These are phyloP conservation scores for Ceratobasidium sp. DNA, from an alignment of 1,284 basidiomycete genomes.

Conservation along the genomic window DNA sequence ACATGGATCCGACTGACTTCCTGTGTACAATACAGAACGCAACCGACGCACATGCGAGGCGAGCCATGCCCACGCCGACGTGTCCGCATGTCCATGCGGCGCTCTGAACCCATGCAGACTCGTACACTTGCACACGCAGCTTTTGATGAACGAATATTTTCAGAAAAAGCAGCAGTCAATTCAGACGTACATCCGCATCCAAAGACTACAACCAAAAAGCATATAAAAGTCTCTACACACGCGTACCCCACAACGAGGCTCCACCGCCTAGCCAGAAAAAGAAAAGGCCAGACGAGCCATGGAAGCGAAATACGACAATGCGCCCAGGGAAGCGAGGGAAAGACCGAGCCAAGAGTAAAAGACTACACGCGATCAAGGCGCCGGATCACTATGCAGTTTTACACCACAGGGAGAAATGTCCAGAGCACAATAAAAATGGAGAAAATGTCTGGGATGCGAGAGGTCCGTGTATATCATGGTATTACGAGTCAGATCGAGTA, in stretches of 20 bases:
- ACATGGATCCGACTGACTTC: not conserved
- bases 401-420: not conserved
- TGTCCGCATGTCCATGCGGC: not conserved
- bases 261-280: too few species aligned
- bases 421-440: conserved; percentile 13
- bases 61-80: not conserved
- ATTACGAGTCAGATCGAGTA: not conserved
- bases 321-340: too few species aligned
- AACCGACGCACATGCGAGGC: not conserved
- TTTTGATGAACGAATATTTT: conserved; percentile 1
- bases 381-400: not conserved
- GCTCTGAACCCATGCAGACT: not conserved
- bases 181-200: conserved; percentile 32
- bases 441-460: conserved; percentile 21
- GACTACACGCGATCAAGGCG: not conserved
- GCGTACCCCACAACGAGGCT: conserved; percentile 18
- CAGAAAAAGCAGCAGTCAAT: too few species aligned
- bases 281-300: too few species aligned
- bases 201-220: conserved; percentile 10
- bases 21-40: not conserved
- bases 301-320: too few species aligned
- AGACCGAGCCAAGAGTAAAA: conserved; percentile 1
- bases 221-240: not conserved
- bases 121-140: not conserved
- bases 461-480: conserved; percentile 6